These are phyloP conservation scores for Adansonia grandidieri DNA, from an alignment of 441 rosid genomes.

Conservation along the genomic window DNA sequence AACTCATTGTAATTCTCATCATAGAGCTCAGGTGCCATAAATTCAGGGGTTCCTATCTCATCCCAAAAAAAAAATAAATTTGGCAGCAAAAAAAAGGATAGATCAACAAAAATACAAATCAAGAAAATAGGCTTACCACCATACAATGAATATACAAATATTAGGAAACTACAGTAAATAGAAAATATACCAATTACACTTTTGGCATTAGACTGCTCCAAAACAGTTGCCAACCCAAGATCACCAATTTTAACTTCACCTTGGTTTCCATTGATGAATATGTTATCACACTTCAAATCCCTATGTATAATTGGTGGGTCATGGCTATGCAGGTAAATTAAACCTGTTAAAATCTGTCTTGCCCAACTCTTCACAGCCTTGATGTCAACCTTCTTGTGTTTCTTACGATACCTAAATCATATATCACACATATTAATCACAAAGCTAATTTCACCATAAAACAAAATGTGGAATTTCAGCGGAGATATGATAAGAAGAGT, in stretches of 20 bases:
- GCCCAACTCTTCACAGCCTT: constrained; percentile 78
- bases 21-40: constrained; percentile 79
- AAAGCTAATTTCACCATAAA: constrained; percentile 29
- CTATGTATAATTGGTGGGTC: constrained; percentile 72
- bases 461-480: constrained; percentile 13
- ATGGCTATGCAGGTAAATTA: constrained; percentile 65
- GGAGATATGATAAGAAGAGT: constrained; percentile 14
- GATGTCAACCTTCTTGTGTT: constrained; percentile 67
- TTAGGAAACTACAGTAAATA: background rate
- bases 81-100: constrained; percentile 21
- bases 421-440: constrained; percentile 35
- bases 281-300: constrained; percentile 78
- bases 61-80: constrained; percentile 3
- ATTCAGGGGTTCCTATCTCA: constrained; percentile 64
- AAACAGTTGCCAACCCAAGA: constrained; percentile 75
- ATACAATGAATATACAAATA: too few relatives aligned
- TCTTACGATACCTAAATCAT: constrained; percentile 66
- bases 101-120: constrained; percentile 10
- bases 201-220: constrained; percentile 73
- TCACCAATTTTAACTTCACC: constrained; percentile 83
- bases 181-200: constrained; percentile 66
- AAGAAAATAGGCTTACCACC: background rate
- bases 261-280: constrained; percentile 71
- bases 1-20: constrained; percentile 73
- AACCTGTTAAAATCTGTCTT: constrained; percentile 66